Evolutionary conservation across 2,329 filamentous ascomycete genomes (phyloP).

Genomic region (Talaromyces verruculosus): DNA sequence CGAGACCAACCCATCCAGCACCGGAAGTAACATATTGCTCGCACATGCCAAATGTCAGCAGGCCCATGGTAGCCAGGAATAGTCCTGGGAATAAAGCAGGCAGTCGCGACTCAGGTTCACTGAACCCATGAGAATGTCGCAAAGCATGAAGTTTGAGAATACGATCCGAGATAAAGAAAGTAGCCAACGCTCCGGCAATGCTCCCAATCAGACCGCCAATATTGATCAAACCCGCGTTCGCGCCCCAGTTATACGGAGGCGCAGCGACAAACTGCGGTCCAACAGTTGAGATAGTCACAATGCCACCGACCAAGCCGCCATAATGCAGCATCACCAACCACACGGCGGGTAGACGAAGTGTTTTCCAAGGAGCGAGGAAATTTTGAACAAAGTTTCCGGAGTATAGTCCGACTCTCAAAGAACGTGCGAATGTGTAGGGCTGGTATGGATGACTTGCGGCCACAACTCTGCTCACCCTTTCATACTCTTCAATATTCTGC

Average conservation of each 20-base stretch:
- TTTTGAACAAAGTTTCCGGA: background rate
- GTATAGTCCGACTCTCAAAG: background rate
- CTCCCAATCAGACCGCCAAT: background rate
- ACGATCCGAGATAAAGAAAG: background rate
- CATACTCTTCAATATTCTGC: background rate
- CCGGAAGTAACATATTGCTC: conserved; percentile 4
- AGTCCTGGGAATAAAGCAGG: background rate
- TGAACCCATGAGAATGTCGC: background rate
- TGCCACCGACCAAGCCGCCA: background rate
- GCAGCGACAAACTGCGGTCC: conserved; percentile 1
- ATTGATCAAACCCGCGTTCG: background rate
- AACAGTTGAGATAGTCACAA: conserved; percentile 6
- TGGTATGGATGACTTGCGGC: background rate
- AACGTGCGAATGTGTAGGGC: conserved; percentile 2
- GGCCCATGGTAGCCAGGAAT: background rate
- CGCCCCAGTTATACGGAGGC: conserved; percentile 1
- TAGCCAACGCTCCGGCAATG: background rate
- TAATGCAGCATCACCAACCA: conserved; percentile 2
- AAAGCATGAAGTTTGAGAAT: background rate
- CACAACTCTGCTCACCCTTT: background rate
- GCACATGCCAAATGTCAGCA: conserved; percentile 1
- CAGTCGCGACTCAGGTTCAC: background rate
- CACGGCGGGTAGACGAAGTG: background rate
- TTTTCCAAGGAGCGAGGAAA: background rate
- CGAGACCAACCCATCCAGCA: conserved; percentile 3